Conservation (phyloP, 345 rosid species). For the Eucalyptus albens region DNA sequence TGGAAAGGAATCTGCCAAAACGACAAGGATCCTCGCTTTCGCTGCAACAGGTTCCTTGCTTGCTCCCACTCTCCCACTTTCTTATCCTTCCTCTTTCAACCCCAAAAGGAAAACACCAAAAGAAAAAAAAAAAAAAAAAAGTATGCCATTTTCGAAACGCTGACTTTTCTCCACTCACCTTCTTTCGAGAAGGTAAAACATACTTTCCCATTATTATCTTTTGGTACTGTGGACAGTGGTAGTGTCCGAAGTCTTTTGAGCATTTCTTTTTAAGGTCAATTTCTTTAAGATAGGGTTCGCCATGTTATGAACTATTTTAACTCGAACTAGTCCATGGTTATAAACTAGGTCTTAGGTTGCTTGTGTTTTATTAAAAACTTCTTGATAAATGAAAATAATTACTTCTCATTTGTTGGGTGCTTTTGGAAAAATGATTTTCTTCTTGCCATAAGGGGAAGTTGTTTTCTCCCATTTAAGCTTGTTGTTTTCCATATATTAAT, state of each 20-base stretch:
- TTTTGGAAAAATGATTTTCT: too few species aligned
- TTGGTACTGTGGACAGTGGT: neutral
- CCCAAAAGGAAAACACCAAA: neutral
- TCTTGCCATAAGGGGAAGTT: too few species aligned
- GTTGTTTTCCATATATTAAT: too few species aligned
- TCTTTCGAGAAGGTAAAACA: neutral
- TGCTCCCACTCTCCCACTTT: neutral
- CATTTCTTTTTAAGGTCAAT: neutral
- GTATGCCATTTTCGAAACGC: neutral
- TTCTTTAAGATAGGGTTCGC: neutral
- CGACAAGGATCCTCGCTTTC: conserved; percentile 31
- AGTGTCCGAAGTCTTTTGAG: neutral
- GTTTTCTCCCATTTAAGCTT: too few species aligned
- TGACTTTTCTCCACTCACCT: neutral
- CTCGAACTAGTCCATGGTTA: neutral
- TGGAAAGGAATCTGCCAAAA: conserved; percentile 83
- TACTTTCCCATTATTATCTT: neutral
- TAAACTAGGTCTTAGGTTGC: neutral
- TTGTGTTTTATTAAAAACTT: too few species aligned
- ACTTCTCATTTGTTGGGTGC: too few species aligned
- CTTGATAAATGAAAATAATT: too few species aligned
- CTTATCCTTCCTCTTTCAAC: neutral
- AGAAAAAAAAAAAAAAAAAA: too few species aligned
- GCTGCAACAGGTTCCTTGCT: conserved; percentile 57
- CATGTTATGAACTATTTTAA: neutral